Conservation (phyloP, 2,329 filamentous ascomycete genomes). For the Aspergillus neoniger region DNA sequence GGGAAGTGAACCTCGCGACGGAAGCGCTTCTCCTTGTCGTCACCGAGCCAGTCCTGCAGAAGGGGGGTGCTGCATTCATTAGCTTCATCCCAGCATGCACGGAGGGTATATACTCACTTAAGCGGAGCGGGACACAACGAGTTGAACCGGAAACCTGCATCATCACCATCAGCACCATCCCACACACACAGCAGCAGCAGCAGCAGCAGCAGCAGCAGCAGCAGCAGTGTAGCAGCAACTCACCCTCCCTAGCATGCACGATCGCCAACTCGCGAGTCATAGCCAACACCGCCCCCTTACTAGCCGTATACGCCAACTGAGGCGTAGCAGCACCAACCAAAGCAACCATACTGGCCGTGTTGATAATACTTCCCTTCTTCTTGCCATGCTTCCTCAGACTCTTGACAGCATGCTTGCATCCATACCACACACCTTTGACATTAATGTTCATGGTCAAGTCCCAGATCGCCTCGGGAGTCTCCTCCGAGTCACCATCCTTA, state of each 20-base stretch:
- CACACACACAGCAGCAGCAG: too few species aligned
- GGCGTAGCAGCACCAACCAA: constrained; percentile 84
- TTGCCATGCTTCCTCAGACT: constrained; percentile 79
- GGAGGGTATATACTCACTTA: constrained; percentile 55
- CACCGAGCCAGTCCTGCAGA: constrained; percentile 89
- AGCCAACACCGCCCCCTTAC: constrained; percentile 88
- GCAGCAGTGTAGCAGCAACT: not conserved
- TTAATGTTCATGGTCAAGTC: constrained; percentile 92
- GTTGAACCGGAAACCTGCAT: constrained; percentile 75
- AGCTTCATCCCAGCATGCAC: not conserved
- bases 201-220: too few species aligned
- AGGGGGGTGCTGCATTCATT: constrained; percentile 67
- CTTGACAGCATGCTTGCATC: constrained; percentile 86
- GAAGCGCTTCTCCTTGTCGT: constrained; percentile 77
- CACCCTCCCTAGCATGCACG: constrained; percentile 78
- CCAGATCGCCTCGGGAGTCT: constrained; percentile 89
- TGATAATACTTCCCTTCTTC: constrained; percentile 79
- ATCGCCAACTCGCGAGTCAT: constrained; percentile 89
- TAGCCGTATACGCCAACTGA: constrained; percentile 89
- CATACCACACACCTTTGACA: constrained; percentile 98
- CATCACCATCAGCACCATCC: not conserved
- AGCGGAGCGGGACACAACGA: constrained; percentile 85
- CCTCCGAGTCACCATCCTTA: constrained; percentile 74
- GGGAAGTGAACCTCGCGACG: constrained; percentile 90
- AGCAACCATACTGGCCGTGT: constrained; percentile 87